phyloP scores from a whole-genome alignment of 257 asterid species.

The Dorcoceras hygrometricum region DNA sequence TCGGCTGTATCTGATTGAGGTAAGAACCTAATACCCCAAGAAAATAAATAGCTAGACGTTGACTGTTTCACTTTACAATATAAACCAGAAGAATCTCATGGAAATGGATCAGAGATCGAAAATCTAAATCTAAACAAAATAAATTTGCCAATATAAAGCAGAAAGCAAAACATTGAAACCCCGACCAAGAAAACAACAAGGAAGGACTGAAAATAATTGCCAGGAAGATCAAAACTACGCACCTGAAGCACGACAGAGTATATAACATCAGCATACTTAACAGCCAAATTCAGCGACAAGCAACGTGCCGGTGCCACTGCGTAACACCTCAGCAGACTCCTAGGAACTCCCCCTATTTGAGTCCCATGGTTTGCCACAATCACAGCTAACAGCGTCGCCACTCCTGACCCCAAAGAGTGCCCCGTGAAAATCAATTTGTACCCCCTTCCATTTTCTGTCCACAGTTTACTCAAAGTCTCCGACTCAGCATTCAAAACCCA shows the following conservation, averaged over 20 bases:
- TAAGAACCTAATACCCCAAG: not conserved
- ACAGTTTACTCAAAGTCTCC: conserved; percentile 52
- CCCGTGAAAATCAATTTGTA: conserved; percentile 84
- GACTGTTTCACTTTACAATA: not conserved
- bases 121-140: too few relatives aligned
- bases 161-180: not conserved
- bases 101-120: not conserved
- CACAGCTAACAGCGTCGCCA: conserved; percentile 65
- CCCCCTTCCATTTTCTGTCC: conserved; percentile 72
- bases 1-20: not conserved
- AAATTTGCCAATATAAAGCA: not conserved
- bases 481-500: conserved; percentile 77
- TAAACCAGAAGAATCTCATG: not conserved
- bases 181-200: not conserved
- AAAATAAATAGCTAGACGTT: not conserved
- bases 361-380: conserved; percentile 76
- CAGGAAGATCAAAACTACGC: not conserved
- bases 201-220: conserved; percentile 10
- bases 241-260: conserved; percentile 89
- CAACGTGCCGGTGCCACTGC: conserved; percentile 94
- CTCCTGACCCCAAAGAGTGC: conserved; percentile 95
- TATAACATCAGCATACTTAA: conserved; percentile 83
- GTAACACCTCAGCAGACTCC: conserved; percentile 66
- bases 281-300: conserved; percentile 94
- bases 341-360: conserved; percentile 67